Percentiles rank a stretch among this genome's conserved stretches.
These are phyloP conservation scores for Parathielavia appendiculata DNA, from an alignment of 495 filamentous ascomycete species.

Conservation along the genomic window DNA sequence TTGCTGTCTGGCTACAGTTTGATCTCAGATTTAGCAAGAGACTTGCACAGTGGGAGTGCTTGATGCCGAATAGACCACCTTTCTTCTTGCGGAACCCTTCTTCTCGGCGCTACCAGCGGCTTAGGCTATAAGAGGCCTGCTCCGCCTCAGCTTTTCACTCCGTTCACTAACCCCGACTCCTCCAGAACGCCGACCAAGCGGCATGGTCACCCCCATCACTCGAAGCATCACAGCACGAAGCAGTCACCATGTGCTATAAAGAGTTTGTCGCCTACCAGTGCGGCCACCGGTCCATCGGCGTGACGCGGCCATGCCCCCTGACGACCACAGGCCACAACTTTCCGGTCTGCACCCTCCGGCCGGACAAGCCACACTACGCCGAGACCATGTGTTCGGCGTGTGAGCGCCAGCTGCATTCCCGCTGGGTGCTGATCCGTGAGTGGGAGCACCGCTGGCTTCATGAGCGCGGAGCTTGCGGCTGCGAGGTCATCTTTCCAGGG, in stretches of 20 bases:
- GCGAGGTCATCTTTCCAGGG: slow-evolving; percentile 35
- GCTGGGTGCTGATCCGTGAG: slow-evolving; percentile 38
- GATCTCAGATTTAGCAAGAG: neutral
- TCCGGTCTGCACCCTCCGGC: slow-evolving; percentile 30
- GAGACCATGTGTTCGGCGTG: slow-evolving; percentile 38
- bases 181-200: neutral
- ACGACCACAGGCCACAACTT: slow-evolving; percentile 35
- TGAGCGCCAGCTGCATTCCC: slow-evolving; percentile 36
- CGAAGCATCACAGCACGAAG: neutral
- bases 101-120: neutral
- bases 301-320: slow-evolving; percentile 39
- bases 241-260: slow-evolving; percentile 38
- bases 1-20: neutral
- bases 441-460: slow-evolving; percentile 47
- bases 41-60: neutral
- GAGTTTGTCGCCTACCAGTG: slow-evolving; percentile 44
- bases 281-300: slow-evolving; percentile 36
- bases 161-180: neutral
- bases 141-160: neutral
- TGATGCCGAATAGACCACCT: neutral
- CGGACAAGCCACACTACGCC: slow-evolving; percentile 27
- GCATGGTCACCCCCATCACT: neutral
- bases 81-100: neutral
- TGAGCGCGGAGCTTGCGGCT: slow-evolving; percentile 41
- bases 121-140: neutral